Base-by-base conservation (phyloP, 192 early-diverging fungal genomes). In the Lunasporangiospora selenospora region DNA sequence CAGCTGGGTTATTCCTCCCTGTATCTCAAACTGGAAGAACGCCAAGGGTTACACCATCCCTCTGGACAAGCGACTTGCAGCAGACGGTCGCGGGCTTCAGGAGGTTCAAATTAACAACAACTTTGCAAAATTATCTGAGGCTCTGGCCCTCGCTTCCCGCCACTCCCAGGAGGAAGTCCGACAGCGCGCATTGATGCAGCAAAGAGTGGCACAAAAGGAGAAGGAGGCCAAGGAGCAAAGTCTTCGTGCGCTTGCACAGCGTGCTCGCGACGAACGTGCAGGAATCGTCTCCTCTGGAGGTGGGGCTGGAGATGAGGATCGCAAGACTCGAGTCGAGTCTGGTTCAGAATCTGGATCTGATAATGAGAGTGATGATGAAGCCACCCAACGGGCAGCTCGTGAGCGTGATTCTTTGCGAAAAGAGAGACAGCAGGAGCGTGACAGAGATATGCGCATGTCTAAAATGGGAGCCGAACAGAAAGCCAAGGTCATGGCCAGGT, bases 21-120 rank as follows among this genome's bases (percentile, higher is more conserved):
- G 92, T 63, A 97, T 99, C 40, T 93, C 91, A 61, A 99, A 98
- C 76, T 99, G 98, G 98, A 99, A 98, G 82, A 99, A 99, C 81
- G 92, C 94, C 49, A 97, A 99, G 66, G 98, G 98, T 32, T 99
- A 94, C 75, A 99, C 98, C 9, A 98, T 99, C 57, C 94, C 98
- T 15, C 80, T 99, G 37, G 98, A 99, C 78, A 99, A 99, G 78
- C 93, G 98, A 44, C 80, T 99, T 61, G 98, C 98, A 2, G 90
- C 94, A 15, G 98, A 99, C 71, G 98, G 94, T 24, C 88, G 96
- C 51, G 98, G 98, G 16, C 62, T 96, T 27, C 94, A 98, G 81
- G 92, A 97, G 50, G 83, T 90, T 11, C 53, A 79, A 8, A 94
- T 99, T 49, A 96, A 93, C 75, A 94, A 99, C 65, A 95, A 95